Evolutionary conservation across 108 stramenopile genomes (phyloP), one percentile per base, ranked within the genome.

Genomic region (Nitzschia sp.): DNA sequence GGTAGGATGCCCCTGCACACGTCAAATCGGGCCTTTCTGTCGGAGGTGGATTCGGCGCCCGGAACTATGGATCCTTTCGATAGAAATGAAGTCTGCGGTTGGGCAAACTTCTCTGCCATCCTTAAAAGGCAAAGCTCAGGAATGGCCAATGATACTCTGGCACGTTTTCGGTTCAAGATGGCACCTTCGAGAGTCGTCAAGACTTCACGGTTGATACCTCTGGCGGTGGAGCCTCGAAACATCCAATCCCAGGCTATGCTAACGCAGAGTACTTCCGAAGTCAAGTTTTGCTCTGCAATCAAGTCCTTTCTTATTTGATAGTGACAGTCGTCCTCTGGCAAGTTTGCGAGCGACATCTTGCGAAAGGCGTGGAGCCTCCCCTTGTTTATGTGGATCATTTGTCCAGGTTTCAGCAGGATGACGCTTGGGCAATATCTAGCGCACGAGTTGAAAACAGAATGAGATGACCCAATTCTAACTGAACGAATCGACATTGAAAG

Each of bases 221-320:
- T 74, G 11, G 72, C 54, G 3, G 89, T 81, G 0, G 77, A 55
- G 31, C 93, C 93, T 36, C 80, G 84, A 72, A 69, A 92, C 77
- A 89, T 91, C 95, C 95, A 96, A 74, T 96, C 95, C 93, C 93
- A 96, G 26, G 95, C 95, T 38, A 96, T 71, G 58, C 87, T 88
- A 0, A 90, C 65, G 46, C 95, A 96, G 48, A 88, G 30, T n/a
- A 68, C 58, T 38, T 86, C 85, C 36, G 50, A 41, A 35, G 45
- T 48, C 35, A 59, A 26, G 35, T 55, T 68, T 13, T 78, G 45
- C 53, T 63, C 61, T 62, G 34, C 66, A 25, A 72, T 38, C 31
- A 70, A 54, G 32, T 29, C 58, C 45, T 76, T 33, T 3, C 92
- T 79, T 8, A 85, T 56, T 23, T 74, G 48, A 13, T 52, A 54